A percentile compares a stretch with the other conserved stretches of the same genome.
Evolutionary conservation across 192 early-diverging fungal genomes (phyloP).

Genomic region (Coemansia sp.): DNA sequence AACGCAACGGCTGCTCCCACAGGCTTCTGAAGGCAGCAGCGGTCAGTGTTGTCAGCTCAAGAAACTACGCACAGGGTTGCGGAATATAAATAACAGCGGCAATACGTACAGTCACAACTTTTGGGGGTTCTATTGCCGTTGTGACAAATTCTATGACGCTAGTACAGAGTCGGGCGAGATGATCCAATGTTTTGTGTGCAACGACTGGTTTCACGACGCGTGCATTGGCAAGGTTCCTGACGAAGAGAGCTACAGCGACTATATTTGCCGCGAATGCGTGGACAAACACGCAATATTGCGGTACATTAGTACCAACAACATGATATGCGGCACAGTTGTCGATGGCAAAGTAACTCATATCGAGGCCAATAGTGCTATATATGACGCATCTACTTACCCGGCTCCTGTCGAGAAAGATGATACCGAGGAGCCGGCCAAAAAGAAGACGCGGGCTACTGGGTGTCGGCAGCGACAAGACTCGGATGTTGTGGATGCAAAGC

Average conservation of each 20-base stretch:
- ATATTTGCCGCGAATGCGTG: conserved; percentile 48
- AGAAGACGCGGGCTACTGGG: conserved; percentile 13
- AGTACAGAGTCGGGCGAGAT: conserved; percentile 72
- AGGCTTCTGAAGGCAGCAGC: conserved; percentile 11
- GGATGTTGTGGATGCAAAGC: conserved; percentile 34
- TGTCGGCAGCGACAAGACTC: conserved; percentile 28
- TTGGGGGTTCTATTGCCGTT: conserved; percentile 81
- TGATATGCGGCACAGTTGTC: conserved; percentile 20
- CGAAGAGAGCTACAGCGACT: conserved; percentile 31
- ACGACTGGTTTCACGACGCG: conserved; percentile 80
- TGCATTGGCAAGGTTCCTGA: conserved; percentile 64
- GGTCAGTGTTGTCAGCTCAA: conserved; percentile 34
- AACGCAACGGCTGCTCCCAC: conserved; percentile 44
- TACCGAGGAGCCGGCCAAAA: conserved; percentile 13
- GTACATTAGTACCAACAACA: conserved; percentile 25
- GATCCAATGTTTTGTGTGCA: conserved; percentile 84
- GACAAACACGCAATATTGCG: conserved; percentile 25
- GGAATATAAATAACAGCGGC: conserved; percentile 53
- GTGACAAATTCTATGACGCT: conserved; percentile 74
- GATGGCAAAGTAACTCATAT: conserved; percentile 18
- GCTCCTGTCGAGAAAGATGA: neutral
- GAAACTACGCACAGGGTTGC: conserved; percentile 17
- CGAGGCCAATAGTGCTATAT: neutral
- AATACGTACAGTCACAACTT: conserved; percentile 89
- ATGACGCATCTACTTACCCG: neutral